These are phyloP conservation scores for Puccinellia tenuiflora DNA, from an alignment of 176 grass and related monocot species.

Conservation along the genomic window DNA sequence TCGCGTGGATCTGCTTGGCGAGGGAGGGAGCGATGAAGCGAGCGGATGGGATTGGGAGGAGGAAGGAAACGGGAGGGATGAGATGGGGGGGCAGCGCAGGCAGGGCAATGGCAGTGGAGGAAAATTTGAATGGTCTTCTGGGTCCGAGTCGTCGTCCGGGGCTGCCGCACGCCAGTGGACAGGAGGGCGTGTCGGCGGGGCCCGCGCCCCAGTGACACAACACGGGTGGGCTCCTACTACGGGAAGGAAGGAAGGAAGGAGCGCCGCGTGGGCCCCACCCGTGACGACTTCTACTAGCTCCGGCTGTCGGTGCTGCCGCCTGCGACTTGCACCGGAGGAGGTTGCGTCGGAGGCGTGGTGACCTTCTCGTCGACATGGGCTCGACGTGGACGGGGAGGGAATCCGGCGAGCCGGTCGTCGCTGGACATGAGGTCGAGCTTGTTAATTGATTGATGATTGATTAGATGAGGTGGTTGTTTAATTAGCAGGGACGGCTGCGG, in stretches of 20 bases:
- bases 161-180: constrained; percentile 31
- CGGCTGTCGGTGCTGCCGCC: not conserved
- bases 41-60: not conserved
- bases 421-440: not conserved
- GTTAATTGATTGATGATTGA: not conserved
- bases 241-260: too few species aligned
- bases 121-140: constrained; percentile 40
- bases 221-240: not conserved
- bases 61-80: too few species aligned
- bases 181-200: constrained; percentile 18
- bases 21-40: not conserved
- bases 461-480: too few species aligned
- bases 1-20: constrained; percentile 24
- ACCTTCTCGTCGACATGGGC: not conserved
- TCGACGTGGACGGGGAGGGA: not conserved
- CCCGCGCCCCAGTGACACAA: constrained; percentile 2
- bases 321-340: not conserved
- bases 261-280: not conserved
- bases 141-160: constrained; percentile 8
- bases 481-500: too few species aligned
- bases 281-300: not conserved
- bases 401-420: constrained; percentile 2
- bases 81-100: too few species aligned
- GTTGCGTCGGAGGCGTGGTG: not conserved
- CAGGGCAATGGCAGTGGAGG: not conserved